phyloP scores from a whole-genome alignment of 176 grass and related monocot genomes.

The Musa schizocarpa region DNA sequence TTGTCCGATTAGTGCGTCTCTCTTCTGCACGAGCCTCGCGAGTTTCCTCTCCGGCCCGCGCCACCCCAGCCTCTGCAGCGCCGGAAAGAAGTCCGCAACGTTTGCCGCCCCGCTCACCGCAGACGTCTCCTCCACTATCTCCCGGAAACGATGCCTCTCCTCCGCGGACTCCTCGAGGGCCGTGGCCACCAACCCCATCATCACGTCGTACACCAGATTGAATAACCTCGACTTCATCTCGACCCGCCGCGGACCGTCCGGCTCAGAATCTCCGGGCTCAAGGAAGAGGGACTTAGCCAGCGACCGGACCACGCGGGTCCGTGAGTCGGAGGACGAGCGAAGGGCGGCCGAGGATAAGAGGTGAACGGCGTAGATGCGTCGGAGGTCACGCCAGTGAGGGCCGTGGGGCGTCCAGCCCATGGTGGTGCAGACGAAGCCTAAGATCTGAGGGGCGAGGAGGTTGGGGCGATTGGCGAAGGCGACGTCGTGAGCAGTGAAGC shows the following conservation, averaged over 20 bases:
- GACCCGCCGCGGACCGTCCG: background rate
- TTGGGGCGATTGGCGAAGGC: background rate
- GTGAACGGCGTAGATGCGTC: background rate
- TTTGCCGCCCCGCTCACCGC: background rate
- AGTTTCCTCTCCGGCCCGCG: conserved; percentile 7
- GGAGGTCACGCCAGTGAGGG: background rate
- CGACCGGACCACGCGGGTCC: background rate
- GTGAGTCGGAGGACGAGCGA: background rate
- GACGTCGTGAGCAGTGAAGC: background rate
- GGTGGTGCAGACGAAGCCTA: background rate
- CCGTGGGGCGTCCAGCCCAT: background rate
- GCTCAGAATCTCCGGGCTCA: background rate
- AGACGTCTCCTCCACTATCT: background rate
- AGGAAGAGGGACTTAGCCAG: background rate
- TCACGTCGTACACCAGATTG: background rate
- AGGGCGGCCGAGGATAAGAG: background rate
- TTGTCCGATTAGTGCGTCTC: conserved; percentile 5
- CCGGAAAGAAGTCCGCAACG: conserved; percentile 18
- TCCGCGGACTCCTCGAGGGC: background rate
- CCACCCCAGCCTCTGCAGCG: conserved; percentile 14
- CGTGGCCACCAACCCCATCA: conserved; percentile 9
- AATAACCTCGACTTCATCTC: background rate
- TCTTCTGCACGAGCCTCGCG: background rate
- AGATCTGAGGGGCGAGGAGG: background rate
- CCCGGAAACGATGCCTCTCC: background rate